A percentile compares a stretch with the other conserved stretches of the same genome.
phyloP scores from a whole-genome alignment of 768 basidiomycete species.

The Xerocomellus dryophilus region DNA sequence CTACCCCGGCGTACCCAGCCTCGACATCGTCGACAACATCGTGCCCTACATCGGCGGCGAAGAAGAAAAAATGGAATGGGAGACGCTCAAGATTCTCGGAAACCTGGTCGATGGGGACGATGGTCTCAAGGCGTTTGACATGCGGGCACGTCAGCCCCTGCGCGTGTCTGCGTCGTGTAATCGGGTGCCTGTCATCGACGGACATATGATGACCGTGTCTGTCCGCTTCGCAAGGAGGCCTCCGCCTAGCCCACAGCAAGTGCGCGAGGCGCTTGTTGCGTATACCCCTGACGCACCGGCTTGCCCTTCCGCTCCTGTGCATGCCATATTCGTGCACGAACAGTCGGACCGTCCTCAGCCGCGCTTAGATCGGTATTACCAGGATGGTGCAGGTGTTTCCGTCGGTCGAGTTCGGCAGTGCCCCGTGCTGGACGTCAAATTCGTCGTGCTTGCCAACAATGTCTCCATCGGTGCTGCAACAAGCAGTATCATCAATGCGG shows the following conservation, averaged over 20 bases:
- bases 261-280: constrained; percentile 71
- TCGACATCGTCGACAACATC: constrained; percentile 96
- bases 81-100: constrained; percentile 94
- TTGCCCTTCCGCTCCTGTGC: constrained; percentile 81
- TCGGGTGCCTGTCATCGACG: constrained; percentile 93
- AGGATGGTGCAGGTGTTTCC: constrained; percentile 86
- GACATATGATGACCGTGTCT: constrained; percentile 88
- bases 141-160: constrained; percentile 78
- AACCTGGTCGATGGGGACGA: constrained; percentile 60
- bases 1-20: constrained; percentile 88
- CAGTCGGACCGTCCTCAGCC: constrained; percentile 93
- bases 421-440: constrained; percentile 91
- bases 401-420: constrained; percentile 92
- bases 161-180: constrained; percentile 91
- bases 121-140: constrained; percentile 68
- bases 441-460: constrained; percentile 89
- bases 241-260: constrained; percentile 82
- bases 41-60: constrained; percentile 93
- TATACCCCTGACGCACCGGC: constrained; percentile 77
- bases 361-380: constrained; percentile 82
- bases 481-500: constrained; percentile 94
- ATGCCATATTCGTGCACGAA: constrained; percentile 89
- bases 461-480: constrained; percentile 96
- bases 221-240: constrained; percentile 78
- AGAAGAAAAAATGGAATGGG: constrained; percentile 99